A percentile compares a stretch with the other conserved stretches of the same genome.
Evolutionary conservation across 2,329 filamentous ascomycete genomes (phyloP).

Genomic region (Coleophoma cylindrospora): DNA sequence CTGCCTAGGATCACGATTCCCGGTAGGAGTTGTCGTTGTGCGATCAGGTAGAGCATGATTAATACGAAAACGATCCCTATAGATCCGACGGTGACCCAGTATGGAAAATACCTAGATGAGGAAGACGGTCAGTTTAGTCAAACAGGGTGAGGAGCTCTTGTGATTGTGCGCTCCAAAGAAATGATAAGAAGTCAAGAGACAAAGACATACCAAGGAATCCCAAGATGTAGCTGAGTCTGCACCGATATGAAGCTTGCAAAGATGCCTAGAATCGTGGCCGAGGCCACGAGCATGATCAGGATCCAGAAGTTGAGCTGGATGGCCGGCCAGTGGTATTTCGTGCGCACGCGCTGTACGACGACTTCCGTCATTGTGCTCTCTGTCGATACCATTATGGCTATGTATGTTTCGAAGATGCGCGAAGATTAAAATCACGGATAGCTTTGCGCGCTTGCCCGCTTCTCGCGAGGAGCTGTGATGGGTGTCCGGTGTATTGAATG

Average conservation of each 20-base stretch:
- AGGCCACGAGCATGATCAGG: constrained; percentile 57
- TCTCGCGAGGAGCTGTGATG: no score
- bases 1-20: constrained; percentile 62
- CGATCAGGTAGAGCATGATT: constrained; percentile 58
- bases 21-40: constrained; percentile 53
- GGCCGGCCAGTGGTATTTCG: constrained; percentile 62
- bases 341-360: constrained; percentile 20
- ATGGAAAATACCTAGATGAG: constrained; percentile 58
- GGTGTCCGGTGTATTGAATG: no score
- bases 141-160: neutral
- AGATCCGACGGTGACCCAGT: constrained; percentile 53
- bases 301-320: constrained; percentile 64
- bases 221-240: constrained; percentile 48
- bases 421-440: neutral
- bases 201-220: constrained; percentile 52
- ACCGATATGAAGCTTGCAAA: constrained; percentile 55
- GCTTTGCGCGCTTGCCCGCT: no score
- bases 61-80: constrained; percentile 64
- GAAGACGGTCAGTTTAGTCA: neutral
- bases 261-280: constrained; percentile 54
- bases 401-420: neutral
- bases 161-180: neutral
- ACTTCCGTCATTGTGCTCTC: constrained; percentile 19
- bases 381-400: constrained; percentile 19
- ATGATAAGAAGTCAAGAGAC: neutral